Evolutionary conservation across 768 basidiomycete species (phyloP), one percentile per base, ranked within the genome.

Genomic region (Pluteus cervinus): DNA sequence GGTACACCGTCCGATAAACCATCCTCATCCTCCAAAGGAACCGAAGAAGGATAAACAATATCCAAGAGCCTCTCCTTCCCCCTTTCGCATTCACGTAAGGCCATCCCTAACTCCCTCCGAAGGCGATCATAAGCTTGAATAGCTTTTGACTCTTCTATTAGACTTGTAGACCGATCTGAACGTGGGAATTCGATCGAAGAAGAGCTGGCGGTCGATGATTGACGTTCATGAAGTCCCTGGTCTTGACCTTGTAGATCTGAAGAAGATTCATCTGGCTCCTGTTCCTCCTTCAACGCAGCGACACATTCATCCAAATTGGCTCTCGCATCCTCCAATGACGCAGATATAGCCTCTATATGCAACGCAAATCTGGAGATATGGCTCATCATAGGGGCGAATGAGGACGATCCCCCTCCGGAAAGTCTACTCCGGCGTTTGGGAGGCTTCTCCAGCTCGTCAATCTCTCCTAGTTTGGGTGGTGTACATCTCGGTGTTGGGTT

Each of bases 81-180:
- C 6, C 87, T 73, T 56, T 90, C 87, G 51, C 86, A 90, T 49
- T 90, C 88, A 5, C 86, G 63, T 21, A 90, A 59, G 1, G 86
- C 87, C 16, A 82, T 57, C 6, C 87, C 88, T 6, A 91, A 69
- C 49, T 89, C 85, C 4, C 77, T 71, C 8, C 87, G 71, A 11
- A 90, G 65, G 0, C 79, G 65, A 39, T 89, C 88, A 52, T 87
- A 90, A 5, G 83, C 79, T 35, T 71, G 73, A 21, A 90, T 46
- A 1, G 82, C 77, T 2, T 69, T 68, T 37, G 69, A 62, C 12
- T 69, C 66, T 5, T 61, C 51, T 21, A 37, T 44, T 33, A 20
- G 5, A 29, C 24, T 22, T 8, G 7, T 17, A 11, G 10, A 11
- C 14, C 26, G 28, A n/a, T 17, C 21, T 17, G 24, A n/a, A n/a